Conservation (phyloP, 345 rosid species). For the Pugionium dolabratum region DNA sequence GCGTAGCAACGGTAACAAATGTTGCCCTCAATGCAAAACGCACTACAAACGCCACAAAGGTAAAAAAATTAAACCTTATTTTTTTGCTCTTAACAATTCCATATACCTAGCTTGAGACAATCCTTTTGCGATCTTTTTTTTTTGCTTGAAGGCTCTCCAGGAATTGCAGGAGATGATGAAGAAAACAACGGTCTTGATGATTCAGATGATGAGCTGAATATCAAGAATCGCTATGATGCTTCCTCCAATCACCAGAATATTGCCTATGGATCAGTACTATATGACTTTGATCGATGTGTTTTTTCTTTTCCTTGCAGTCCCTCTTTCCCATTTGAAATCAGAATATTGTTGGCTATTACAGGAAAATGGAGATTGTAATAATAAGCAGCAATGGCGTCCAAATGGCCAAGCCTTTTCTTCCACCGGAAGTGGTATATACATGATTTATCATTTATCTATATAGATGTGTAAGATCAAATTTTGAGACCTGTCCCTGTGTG, state of each 20-base stretch:
- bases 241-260: constrained; percentile 41
- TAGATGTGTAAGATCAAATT: background rate
- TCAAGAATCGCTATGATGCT: constrained; percentile 46
- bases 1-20: constrained; percentile 82
- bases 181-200: constrained; percentile 54
- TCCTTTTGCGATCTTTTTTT: no score
- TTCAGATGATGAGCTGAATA: constrained; percentile 63
- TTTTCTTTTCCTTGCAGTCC: background rate
- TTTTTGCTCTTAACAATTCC: background rate
- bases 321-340: background rate
- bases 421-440: constrained; percentile 66
- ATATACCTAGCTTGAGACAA: background rate
- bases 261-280: constrained; percentile 40
- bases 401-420: constrained; percentile 64
- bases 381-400: constrained; percentile 51
- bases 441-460: background rate
- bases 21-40: constrained; percentile 91
- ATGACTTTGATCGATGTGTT: background rate
- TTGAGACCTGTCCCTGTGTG: constrained; percentile 16
- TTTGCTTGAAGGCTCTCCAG: constrained; percentile 58
- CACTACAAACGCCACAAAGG: constrained; percentile 91
- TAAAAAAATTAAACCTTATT: background rate
- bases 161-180: constrained; percentile 71
- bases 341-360: constrained; percentile 36
- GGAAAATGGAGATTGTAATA: constrained; percentile 66